Evolutionary conservation across 2,329 filamentous ascomycete genomes (phyloP).

Genomic region (Monilinia vaccinii-corymbosi): DNA sequence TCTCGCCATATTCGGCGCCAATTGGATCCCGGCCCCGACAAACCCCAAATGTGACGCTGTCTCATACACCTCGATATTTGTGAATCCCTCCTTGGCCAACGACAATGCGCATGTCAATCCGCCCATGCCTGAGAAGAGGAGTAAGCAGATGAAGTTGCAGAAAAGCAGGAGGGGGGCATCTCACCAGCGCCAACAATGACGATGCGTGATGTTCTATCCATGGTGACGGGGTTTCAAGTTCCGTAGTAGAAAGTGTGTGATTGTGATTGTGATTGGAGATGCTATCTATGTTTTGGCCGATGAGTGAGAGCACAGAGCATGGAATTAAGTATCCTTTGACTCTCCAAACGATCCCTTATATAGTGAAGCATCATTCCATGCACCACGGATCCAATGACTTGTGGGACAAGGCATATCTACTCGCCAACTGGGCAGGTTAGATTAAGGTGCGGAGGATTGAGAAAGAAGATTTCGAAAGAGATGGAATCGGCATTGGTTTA

Average conservation of each 20-base stretch:
- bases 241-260: not conserved
- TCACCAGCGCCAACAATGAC: slow-evolving; percentile 42
- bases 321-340: not conserved
- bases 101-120: slow-evolving; percentile 64
- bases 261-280: not conserved
- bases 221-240: not conserved
- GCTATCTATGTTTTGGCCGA: not conserved
- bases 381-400: no score
- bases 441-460: no score
- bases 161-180: not conserved
- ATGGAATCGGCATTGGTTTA: no score
- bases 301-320: not conserved
- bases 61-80: slow-evolving; percentile 65
- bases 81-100: slow-evolving; percentile 68
- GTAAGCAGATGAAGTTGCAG: not conserved
- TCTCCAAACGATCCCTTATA: not conserved
- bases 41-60: slow-evolving; percentile 66
- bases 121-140: slow-evolving; percentile 55
- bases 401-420: no score
- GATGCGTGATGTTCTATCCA: slow-evolving; percentile 25
- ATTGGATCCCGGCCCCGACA: slow-evolving; percentile 76
- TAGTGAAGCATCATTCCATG: not conserved
- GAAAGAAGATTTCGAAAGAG: no score
- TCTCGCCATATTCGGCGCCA: slow-evolving; percentile 73
- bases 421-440: no score